These are phyloP conservation scores for Eustoma russellianum DNA, from an alignment of 257 asterid genomes.

Conservation along the genomic window DNA sequence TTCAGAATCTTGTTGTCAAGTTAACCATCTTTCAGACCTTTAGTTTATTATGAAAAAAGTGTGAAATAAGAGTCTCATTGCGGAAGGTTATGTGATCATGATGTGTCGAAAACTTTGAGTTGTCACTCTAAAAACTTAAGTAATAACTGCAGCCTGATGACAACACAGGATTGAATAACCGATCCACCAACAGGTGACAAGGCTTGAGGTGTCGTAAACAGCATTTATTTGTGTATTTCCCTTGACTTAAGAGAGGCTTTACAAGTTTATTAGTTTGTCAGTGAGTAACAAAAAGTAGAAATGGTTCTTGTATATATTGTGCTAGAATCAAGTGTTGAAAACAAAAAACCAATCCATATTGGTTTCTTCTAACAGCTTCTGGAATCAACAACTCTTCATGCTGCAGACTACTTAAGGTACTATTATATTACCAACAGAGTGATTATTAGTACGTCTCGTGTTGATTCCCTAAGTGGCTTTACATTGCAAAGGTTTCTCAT, in stretches of 20 bases:
- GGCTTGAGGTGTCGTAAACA: too few species aligned
- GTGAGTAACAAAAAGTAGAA: background rate
- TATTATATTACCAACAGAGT: too few species aligned
- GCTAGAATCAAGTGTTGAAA: background rate
- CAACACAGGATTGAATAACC: too few species aligned
- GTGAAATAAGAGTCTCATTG: background rate
- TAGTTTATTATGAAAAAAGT: background rate
- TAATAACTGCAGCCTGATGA: background rate
- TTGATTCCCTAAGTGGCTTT: too few species aligned
- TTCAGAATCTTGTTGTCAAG: slow-evolving; percentile 16
- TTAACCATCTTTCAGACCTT: slow-evolving; percentile 2
- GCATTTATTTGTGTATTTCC: too few species aligned
- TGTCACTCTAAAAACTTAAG: background rate
- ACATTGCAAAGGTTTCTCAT: too few species aligned
- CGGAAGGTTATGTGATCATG: background rate
- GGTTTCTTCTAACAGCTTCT: background rate
- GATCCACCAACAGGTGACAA: too few species aligned
- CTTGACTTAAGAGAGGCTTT: too few species aligned
- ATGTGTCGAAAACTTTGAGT: background rate
- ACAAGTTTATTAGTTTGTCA: background rate
- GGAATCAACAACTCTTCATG: too few species aligned
- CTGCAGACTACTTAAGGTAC: too few species aligned
- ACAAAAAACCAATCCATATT: background rate
- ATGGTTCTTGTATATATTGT: too few species aligned
- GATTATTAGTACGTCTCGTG: too few species aligned